Conservation (phyloP, 257 asterid species). For the Sherardia arvensis region DNA sequence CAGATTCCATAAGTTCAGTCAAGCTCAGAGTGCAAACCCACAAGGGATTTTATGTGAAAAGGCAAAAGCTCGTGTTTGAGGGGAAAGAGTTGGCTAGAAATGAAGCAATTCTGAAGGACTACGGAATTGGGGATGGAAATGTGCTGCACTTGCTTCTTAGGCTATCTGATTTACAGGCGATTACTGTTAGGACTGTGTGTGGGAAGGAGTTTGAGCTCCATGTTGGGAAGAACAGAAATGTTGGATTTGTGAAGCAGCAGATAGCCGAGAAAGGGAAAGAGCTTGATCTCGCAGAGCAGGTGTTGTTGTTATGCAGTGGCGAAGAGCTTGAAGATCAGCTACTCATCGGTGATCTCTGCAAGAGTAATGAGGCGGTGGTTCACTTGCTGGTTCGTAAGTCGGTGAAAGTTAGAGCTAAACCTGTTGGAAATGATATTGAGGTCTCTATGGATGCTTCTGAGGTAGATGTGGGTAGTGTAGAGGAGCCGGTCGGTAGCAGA, state of each 20-base stretch:
- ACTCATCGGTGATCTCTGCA: constrained; percentile 53
- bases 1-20: constrained; percentile 74
- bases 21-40: constrained; percentile 52
- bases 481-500: constrained; percentile 13
- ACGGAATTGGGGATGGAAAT: constrained; percentile 58
- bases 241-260: constrained; percentile 62
- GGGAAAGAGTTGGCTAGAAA: constrained; percentile 76
- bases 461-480: constrained; percentile 24
- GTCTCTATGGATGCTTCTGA: constrained; percentile 41
- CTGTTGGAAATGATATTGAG: constrained; percentile 47
- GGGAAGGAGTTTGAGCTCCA: constrained; percentile 65
- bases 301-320: constrained; percentile 47
- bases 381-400: constrained; percentile 60
- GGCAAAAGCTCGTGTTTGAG: constrained; percentile 58
- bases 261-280: constrained; percentile 44
- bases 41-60: constrained; percentile 58
- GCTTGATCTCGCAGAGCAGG: constrained; percentile 45
- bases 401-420: constrained; percentile 41
- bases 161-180: constrained; percentile 64
- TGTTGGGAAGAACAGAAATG: constrained; percentile 50
- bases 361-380: constrained; percentile 45
- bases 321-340: constrained; percentile 81
- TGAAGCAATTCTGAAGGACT: constrained; percentile 47
- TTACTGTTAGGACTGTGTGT: constrained; percentile 55
- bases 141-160: constrained; percentile 56